Conservation (phyloP, 2,329 filamentous ascomycete species). For the Aspergillus sp. region DNA sequence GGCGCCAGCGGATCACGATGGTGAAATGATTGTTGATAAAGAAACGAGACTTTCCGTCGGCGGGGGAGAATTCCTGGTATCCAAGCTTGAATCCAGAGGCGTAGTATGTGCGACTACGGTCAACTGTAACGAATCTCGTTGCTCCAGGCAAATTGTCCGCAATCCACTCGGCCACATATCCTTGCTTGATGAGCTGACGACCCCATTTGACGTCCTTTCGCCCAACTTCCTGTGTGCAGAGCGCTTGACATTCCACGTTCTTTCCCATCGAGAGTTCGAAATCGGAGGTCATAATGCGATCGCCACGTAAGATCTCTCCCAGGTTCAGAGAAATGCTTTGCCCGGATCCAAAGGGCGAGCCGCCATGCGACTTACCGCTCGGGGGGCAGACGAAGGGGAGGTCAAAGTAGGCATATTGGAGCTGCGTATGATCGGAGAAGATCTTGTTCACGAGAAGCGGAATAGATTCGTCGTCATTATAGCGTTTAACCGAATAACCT, state of each 20-base stretch:
- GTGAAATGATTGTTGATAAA: slow-evolving; percentile 87
- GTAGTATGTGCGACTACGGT: slow-evolving; percentile 82
- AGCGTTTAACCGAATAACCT: slow-evolving; percentile 82
- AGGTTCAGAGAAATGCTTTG: slow-evolving; percentile 77
- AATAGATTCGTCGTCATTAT: slow-evolving; percentile 69
- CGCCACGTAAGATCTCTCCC: slow-evolving; percentile 80
- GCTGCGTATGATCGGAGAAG: slow-evolving; percentile 80
- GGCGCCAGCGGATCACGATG: slow-evolving; percentile 73
- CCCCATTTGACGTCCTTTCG: slow-evolving; percentile 63
- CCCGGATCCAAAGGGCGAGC: slow-evolving; percentile 67
- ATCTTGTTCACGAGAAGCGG: slow-evolving; percentile 89
- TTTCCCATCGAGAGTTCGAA: slow-evolving; percentile 74
- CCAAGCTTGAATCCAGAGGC: slow-evolving; percentile 86
- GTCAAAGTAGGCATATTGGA: slow-evolving; percentile 89
- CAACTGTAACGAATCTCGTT: slow-evolving; percentile 81
- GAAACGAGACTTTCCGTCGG: slow-evolving; percentile 58
- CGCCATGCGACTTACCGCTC: slow-evolving; percentile 61
- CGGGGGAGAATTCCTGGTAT: slow-evolving; percentile 62
- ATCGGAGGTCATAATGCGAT: slow-evolving; percentile 79
- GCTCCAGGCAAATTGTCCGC: slow-evolving; percentile 87
- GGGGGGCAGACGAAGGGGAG: slow-evolving; percentile 83
- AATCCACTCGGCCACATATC: slow-evolving; percentile 90
- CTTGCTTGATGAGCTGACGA: slow-evolving; percentile 67
- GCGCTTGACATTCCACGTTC: slow-evolving; percentile 66
- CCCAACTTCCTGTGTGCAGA: slow-evolving; percentile 66